Evolutionary conservation across 1,284 basidiomycete genomes (phyloP), one percentile per base, ranked within the genome.

Genomic region (Leccinum pachyderme): DNA sequence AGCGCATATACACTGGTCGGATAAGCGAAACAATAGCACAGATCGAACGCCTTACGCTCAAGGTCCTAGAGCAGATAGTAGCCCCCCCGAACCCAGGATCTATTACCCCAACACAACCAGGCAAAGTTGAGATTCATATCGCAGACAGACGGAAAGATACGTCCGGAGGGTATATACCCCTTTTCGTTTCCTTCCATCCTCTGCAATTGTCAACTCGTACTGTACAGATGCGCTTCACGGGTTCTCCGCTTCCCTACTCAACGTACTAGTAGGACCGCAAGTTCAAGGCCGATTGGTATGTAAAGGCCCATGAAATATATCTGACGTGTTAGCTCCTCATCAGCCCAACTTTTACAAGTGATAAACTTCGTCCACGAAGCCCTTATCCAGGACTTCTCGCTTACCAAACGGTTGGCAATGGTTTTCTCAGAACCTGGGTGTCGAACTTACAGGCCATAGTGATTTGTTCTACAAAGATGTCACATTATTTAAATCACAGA

Each of bases 401-500:
- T 79, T 2, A 92, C 89, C 5, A 92, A 91, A 71, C 75, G 89
- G 89, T 87, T 60, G 41, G 66, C n/a, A 4, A 13, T 32, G 37
- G 15, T 13, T 46, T 32, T 39, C 5, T 15, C 11, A 4, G n/a
- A 33, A 4, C 37, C 43, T 41, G 47, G 41, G 31, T 41, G 18
- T 46, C 37, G 5, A 46, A 65, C 22, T 46, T 27, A 3, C 12
- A 44, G 13, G 37, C 49, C 37, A 22, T 62, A 94, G 93, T 8
- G 93, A 96, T 67, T 80, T 96, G 18, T 96, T 83, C 72, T 97
- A 97, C 72, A 85, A 83, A 57, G 91, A 95, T 59, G 85, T 91
- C 0, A 61, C 71, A 1, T 74, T 96, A 1, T 97, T 95, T 72
- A 82, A 79, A 55, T 81, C 74, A 4, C 94, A 97, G 67, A 71